Conservation (phyloP, 1,284 basidiomycete genomes). For the Schizophyllum amplum region DNA sequence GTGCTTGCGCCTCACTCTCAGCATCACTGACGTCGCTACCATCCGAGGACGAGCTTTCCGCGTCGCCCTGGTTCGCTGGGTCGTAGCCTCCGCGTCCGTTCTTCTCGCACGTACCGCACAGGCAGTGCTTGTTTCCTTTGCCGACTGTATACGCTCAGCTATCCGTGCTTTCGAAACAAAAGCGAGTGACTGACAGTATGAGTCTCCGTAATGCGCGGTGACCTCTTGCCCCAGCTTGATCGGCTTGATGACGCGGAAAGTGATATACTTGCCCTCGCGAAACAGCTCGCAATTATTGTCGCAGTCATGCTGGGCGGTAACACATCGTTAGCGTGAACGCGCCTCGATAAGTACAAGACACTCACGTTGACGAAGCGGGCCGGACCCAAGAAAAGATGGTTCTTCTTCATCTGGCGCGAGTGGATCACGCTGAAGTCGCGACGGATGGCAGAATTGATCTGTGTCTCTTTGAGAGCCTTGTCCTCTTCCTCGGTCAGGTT, state of each 20-base stretch:
- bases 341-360: slow-evolving; percentile 14
- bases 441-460: slow-evolving; percentile 64
- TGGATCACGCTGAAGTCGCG: slow-evolving; percentile 90
- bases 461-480: slow-evolving; percentile 70
- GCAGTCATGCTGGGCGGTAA: slow-evolving; percentile 78
- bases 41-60: slow-evolving; percentile 26
- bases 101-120: slow-evolving; percentile 86
- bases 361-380: slow-evolving; percentile 92
- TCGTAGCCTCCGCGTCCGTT: slow-evolving; percentile 68
- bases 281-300: slow-evolving; percentile 85
- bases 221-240: slow-evolving; percentile 82
- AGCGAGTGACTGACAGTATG: slow-evolving; percentile 56
- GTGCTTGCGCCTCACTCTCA: slow-evolving; percentile 32
- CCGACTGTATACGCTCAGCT: slow-evolving; percentile 50
- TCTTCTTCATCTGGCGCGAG: slow-evolving; percentile 85
- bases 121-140: slow-evolving; percentile 76
- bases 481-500: slow-evolving; percentile 78
- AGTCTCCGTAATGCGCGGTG: slow-evolving; percentile 79
- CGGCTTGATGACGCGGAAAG: slow-evolving; percentile 77
- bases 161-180: slow-evolving; percentile 8
- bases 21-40: slow-evolving; percentile 26
- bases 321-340: slow-evolving; percentile 12
- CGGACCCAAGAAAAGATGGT: slow-evolving; percentile 86
- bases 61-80: slow-evolving; percentile 44
- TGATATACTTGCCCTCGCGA: slow-evolving; percentile 81